A percentile compares a stretch with the other conserved stretches of the same genome.
phyloP scores from a whole-genome alignment of 2,329 filamentous ascomycete species.

The Pseudocercospora cruenta region DNA sequence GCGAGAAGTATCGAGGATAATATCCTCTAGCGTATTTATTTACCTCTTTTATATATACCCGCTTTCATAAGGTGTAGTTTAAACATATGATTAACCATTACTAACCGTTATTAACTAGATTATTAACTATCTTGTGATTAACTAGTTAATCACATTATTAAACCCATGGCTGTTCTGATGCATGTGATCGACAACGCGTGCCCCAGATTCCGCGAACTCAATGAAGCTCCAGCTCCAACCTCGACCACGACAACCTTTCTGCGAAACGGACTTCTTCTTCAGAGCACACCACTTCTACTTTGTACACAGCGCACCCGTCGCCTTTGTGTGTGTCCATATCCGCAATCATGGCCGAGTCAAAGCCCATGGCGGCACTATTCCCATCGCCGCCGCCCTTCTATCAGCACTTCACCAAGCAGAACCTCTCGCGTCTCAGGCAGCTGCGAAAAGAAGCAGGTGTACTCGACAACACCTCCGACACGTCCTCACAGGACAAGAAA shows the following conservation, averaged over 20 bases:
- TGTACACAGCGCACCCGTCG: neutral
- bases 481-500: slow-evolving; percentile 11
- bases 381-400: slow-evolving; percentile 89
- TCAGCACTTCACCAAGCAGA: slow-evolving; percentile 80
- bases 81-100: too few relatives aligned
- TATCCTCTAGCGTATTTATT: too few relatives aligned
- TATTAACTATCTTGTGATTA: too few relatives aligned
- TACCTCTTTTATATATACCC: too few relatives aligned
- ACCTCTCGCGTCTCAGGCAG: slow-evolving; percentile 60
- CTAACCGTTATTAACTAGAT: too few relatives aligned
- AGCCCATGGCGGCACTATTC: slow-evolving; percentile 60
- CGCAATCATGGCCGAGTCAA: slow-evolving; percentile 1
- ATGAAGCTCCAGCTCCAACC: neutral
- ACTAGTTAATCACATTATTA: too few relatives aligned
- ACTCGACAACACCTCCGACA: slow-evolving; percentile 28
- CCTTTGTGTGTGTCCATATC: neutral
- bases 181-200: neutral
- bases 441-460: slow-evolving; percentile 32
- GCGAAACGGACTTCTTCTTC: neutral
- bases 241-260: neutral
- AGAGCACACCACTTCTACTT: neutral
- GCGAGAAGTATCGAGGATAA: too few relatives aligned
- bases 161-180: too few relatives aligned
- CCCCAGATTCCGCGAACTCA: slow-evolving; percentile 5
- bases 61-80: too few relatives aligned